These are phyloP conservation scores for Perkinsus olseni DNA, from an alignment of 169 alveolate species.

Conservation along the genomic window DNA sequence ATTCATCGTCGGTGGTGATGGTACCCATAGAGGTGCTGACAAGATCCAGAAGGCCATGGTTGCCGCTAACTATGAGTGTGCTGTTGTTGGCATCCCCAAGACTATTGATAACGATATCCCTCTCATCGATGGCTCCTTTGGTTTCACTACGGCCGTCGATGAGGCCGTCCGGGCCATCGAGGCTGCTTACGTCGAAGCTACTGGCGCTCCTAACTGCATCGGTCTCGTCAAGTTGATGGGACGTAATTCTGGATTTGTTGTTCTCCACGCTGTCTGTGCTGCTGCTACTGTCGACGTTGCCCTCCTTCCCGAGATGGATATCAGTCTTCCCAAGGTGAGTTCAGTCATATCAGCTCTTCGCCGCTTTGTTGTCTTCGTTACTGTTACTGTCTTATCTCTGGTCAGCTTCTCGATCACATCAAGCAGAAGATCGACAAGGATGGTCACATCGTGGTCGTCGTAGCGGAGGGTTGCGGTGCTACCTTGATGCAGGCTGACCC, in stretches of 20 bases:
- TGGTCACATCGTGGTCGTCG: constrained; percentile 68
- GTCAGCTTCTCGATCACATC: constrained; percentile 18
- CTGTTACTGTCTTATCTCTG: too few species aligned
- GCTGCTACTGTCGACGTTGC: constrained; percentile 69
- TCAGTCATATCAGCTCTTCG: neutral
- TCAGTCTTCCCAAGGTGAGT: neutral
- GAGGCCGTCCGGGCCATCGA: constrained; percentile 60
- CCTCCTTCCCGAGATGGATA: constrained; percentile 63
- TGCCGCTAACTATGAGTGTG: constrained; percentile 35
- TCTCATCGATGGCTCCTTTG: constrained; percentile 72
- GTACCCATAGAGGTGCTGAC: constrained; percentile 76
- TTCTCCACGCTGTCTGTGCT: constrained; percentile 56
- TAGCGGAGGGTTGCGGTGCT: constrained; percentile 80
- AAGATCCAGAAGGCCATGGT: constrained; percentile 43
- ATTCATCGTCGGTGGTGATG: constrained; percentile 77
- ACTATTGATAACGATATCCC: constrained; percentile 86
- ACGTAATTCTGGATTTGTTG: constrained; percentile 69
- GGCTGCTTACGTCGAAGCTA: constrained; percentile 73
- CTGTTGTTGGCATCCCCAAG: constrained; percentile 74
- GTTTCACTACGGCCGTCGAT: constrained; percentile 67
- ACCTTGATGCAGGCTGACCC: constrained; percentile 15
- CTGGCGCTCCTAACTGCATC: constrained; percentile 65
- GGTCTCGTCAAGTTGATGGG: constrained; percentile 81
- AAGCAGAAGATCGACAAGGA: constrained; percentile 30
- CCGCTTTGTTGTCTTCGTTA: neutral